phyloP scores from a whole-genome alignment of 495 filamentous ascomycete genomes.

The Neurospora sp. region DNA sequence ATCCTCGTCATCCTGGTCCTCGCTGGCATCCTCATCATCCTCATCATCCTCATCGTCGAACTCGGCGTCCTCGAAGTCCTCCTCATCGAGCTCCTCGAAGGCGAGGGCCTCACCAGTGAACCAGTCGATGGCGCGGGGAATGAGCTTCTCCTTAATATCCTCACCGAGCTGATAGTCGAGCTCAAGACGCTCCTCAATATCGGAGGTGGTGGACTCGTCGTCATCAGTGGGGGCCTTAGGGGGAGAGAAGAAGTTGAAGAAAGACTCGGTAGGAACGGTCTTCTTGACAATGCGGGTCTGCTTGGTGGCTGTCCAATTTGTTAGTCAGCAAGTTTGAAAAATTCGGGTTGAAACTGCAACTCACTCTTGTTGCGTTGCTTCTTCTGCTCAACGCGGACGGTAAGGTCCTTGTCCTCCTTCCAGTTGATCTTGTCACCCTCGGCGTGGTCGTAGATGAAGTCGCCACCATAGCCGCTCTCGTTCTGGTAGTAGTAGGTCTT shows the following conservation, averaged over 20 bases:
- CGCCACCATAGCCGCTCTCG: slow-evolving; percentile 94
- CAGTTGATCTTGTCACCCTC: slow-evolving; percentile 97
- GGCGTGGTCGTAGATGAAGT: slow-evolving; percentile 99
- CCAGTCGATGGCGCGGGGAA: slow-evolving; percentile 98
- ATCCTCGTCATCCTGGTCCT: slow-evolving; percentile 78
- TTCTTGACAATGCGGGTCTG: slow-evolving; percentile 98
- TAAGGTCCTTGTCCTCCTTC: slow-evolving; percentile 88
- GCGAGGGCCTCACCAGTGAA: slow-evolving; percentile 98
- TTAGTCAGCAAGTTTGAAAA: slow-evolving; percentile 15
- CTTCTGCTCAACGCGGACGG: slow-evolving; percentile 91
- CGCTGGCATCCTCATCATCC: slow-evolving; percentile 63
- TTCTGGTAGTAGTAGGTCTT: slow-evolving; percentile 99
- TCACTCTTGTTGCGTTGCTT: slow-evolving; percentile 99
- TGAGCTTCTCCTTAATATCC: slow-evolving; percentile 99
- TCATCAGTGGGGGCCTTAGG: slow-evolving; percentile 73
- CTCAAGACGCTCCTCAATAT: slow-evolving; percentile 96
- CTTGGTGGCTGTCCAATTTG: slow-evolving; percentile 67
- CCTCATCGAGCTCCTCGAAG: slow-evolving; percentile 88
- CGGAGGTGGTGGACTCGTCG: slow-evolving; percentile 68
- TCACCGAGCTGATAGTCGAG: slow-evolving; percentile 98
- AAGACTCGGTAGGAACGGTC: slow-evolving; percentile 94
- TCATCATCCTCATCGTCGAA: slow-evolving; percentile 92
- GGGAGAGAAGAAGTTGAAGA: slow-evolving; percentile 99
- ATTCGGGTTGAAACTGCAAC: slow-evolving; percentile 15
- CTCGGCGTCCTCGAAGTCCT: slow-evolving; percentile 74